Conservation (phyloP, 306 rosid genomes). For the Inga oerstediana region DNA sequence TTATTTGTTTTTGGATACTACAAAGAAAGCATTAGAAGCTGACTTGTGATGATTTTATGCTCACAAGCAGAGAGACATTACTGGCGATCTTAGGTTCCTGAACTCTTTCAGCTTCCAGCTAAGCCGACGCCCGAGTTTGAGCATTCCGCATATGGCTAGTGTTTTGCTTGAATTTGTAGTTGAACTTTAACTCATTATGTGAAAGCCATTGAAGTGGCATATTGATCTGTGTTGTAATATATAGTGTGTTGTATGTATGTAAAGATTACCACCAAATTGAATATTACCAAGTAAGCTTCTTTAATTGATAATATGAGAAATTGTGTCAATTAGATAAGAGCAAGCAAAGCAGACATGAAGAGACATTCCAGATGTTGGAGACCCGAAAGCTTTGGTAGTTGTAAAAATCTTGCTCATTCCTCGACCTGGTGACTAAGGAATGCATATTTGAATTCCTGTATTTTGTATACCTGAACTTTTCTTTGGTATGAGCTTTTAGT, state of each 20-base stretch:
- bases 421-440: not conserved
- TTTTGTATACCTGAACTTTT: not conserved
- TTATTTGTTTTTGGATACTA: not conserved
- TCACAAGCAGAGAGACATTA: not conserved
- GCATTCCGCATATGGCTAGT: conserved; percentile 2
- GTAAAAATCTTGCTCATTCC: not conserved
- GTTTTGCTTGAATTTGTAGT: conserved; percentile 4
- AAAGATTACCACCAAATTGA: not conserved
- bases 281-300: not conserved
- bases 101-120: not conserved
- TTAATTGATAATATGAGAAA: not conserved
- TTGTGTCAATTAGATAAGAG: not conserved
- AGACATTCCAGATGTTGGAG: not conserved
- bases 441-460: not conserved
- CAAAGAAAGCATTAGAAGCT: conserved; percentile 11
- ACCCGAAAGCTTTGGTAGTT: not conserved
- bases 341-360: not conserved
- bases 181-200: not conserved
- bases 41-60: not conserved
- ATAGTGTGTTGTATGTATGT: not conserved
- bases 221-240: conserved; percentile 1
- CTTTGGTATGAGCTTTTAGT: not conserved
- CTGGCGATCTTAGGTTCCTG: not conserved
- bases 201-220: conserved; percentile 11
- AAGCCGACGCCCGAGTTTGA: not conserved